Conservation (phyloP, 768 basidiomycete genomes). For the Suillus weaverae region DNA sequence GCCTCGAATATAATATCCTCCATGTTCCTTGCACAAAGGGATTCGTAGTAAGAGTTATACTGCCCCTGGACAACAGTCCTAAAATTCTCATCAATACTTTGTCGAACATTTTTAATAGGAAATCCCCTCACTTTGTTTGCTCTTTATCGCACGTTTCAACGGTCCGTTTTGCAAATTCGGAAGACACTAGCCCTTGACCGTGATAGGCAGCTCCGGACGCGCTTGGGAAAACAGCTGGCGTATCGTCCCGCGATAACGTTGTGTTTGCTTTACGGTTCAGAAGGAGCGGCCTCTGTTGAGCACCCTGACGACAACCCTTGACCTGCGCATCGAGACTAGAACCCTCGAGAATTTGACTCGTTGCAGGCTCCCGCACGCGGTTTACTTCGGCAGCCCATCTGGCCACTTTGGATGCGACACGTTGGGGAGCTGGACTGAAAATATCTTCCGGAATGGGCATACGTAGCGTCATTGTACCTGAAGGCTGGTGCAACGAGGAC, state of each 20-base stretch:
- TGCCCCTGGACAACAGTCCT: background rate
- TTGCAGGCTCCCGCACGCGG: slow-evolving; percentile 1
- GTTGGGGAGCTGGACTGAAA: background rate
- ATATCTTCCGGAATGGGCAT: background rate
- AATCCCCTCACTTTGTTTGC: background rate
- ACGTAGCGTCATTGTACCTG: background rate
- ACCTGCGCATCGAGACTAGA: background rate
- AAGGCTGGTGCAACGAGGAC: background rate
- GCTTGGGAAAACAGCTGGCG: background rate
- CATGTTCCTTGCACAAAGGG: background rate
- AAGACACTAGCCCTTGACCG: background rate
- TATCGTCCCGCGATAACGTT: slow-evolving; percentile 2
- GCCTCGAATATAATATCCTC: background rate
- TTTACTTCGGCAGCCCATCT: slow-evolving; percentile 1
- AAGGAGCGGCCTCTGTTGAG: background rate
- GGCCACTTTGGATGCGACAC: background rate
- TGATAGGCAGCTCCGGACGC: background rate
- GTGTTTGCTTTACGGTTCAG: background rate
- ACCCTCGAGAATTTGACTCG: background rate
- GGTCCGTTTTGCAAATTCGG: slow-evolving; percentile 1
- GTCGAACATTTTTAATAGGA: background rate
- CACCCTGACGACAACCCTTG: background rate
- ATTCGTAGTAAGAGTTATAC: background rate
- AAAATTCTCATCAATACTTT: background rate
- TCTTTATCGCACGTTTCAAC: background rate